These are phyloP conservation scores for Porogramme epimiltina DNA, from an alignment of 1,284 basidiomycete species.

Conservation along the genomic window DNA sequence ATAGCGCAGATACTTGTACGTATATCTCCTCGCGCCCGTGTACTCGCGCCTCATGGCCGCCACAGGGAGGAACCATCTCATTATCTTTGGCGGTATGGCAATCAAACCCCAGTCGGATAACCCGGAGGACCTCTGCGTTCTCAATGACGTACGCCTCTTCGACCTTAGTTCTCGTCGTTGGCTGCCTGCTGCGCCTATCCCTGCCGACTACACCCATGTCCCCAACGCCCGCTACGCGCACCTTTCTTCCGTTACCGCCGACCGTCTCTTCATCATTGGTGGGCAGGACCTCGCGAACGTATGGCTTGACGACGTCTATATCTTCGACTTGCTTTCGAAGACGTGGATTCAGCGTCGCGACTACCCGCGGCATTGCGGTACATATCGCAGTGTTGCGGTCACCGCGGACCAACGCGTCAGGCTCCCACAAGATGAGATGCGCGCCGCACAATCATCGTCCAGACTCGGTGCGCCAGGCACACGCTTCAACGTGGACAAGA, in stretches of 20 bases:
- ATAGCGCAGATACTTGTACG: conserved; percentile 87
- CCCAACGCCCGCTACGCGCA: conserved; percentile 88
- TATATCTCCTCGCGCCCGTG: conserved; percentile 19
- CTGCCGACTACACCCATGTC: conserved; percentile 27
- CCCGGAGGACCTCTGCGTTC: conserved; percentile 75
- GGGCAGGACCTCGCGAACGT: conserved; percentile 91
- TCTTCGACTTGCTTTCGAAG: conserved; percentile 75
- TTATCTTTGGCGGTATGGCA: conserved; percentile 94
- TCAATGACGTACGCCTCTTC: conserved; percentile 87
- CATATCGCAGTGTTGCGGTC: conserved; percentile 89
- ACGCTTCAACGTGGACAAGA: conserved; percentile 54
- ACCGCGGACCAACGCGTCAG: conserved; percentile 70
- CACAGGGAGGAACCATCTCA: conserved; percentile 82
- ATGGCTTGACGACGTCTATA: conserved; percentile 90
- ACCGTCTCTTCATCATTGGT: conserved; percentile 89
- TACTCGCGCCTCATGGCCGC: conserved; percentile 15
- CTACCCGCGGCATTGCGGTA: conserved; percentile 89
- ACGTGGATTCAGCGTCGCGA: conserved; percentile 80
- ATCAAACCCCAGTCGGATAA: conserved; percentile 67
- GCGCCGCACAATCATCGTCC: conserved; percentile 39
- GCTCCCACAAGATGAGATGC: conserved; percentile 62
- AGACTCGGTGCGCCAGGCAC: conserved; percentile 56
- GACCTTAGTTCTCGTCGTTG: conserved; percentile 73
- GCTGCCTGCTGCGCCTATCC: conserved; percentile 53
- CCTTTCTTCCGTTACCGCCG: conserved; percentile 80